These are phyloP conservation scores for Artemisia tridentata DNA, from an alignment of 129 eudicot genomes.

Conservation along the genomic window DNA sequence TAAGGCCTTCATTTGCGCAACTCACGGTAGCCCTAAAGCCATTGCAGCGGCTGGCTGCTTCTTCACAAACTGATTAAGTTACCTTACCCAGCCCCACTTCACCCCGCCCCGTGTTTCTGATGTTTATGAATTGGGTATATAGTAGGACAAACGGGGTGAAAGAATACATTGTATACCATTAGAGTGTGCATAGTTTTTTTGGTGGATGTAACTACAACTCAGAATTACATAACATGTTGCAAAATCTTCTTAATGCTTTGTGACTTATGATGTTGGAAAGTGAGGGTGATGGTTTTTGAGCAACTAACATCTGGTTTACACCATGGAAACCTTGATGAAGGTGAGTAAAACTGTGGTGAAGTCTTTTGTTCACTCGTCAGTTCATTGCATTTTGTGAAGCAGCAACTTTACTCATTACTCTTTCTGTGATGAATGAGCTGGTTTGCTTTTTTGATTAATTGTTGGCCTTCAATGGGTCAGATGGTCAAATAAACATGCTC, in stretches of 20 bases:
- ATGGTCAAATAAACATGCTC: too few species aligned
- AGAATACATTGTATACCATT: conserved; percentile 17
- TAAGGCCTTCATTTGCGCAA: conserved; percentile 94
- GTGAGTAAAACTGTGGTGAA: background rate
- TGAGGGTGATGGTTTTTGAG: background rate
- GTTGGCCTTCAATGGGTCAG: too few species aligned
- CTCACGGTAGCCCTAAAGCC: conserved; percentile 81
- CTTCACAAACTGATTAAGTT: conserved; percentile 47
- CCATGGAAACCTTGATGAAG: conserved; percentile 7
- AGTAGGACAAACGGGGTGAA: conserved; percentile 22
- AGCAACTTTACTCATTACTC: too few species aligned
- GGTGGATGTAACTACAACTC: conserved; percentile 27
- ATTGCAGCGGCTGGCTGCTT: conserved; percentile 69
- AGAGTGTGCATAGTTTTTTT: conserved; percentile 28
- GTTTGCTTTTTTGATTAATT: too few species aligned
- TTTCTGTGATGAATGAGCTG: too few species aligned
- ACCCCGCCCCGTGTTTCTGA: conserved; percentile 34
- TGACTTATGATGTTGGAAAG: background rate
- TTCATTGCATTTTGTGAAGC: too few species aligned
- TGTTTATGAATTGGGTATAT: conserved; percentile 28
- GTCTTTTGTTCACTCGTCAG: too few species aligned
- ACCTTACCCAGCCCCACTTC: conserved; percentile 23
- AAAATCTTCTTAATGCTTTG: conserved; percentile 13
- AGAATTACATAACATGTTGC: background rate
- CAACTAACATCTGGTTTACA: background rate